Conservation (phyloP, 225 moss, liverwort and hornwort species). For the Sphagnum tenellum region DNA sequence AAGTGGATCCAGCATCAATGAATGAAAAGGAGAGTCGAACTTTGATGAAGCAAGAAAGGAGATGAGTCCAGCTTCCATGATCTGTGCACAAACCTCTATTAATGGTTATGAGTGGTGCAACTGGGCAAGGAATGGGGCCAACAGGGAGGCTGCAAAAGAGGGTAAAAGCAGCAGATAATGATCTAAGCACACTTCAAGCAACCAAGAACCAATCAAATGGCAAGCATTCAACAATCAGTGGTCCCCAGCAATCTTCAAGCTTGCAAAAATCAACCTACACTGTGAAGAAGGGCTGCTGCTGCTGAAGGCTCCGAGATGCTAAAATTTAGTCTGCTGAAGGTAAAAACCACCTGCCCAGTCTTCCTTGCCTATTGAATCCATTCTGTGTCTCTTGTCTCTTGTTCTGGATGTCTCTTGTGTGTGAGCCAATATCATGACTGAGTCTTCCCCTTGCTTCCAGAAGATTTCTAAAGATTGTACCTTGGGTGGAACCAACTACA, state of each 20-base stretch:
- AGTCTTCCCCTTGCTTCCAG: too few relatives aligned
- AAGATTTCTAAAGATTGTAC: too few relatives aligned
- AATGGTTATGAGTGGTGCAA: constrained; percentile 34
- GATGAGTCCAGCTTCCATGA: constrained; percentile 16
- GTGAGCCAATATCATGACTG: too few relatives aligned
- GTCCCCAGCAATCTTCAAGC: constrained; percentile 25
- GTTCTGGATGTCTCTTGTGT: constrained; percentile 16
- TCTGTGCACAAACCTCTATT: constrained; percentile 38
- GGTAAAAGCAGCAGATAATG: constrained; percentile 7
- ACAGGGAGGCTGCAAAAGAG: constrained; percentile 35
- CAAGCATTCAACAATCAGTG: constrained; percentile 3
- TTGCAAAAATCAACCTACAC: constrained; percentile 15
- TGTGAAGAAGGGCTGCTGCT: constrained; percentile 27
- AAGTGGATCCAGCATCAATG: constrained; percentile 6
- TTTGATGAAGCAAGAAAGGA: not conserved
- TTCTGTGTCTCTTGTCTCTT: not conserved
- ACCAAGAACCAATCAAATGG: constrained; percentile 23
- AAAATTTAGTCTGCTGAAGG: constrained; percentile 40
- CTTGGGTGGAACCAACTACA: too few relatives aligned
- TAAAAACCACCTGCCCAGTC: not conserved
- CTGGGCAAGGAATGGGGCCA: constrained; percentile 39
- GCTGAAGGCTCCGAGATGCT: constrained; percentile 37
- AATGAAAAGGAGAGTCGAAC: not conserved
- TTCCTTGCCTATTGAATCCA: too few relatives aligned
- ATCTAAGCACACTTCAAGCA: not conserved